phyloP scores from a whole-genome alignment of 805 yeast genomes.

The Candida oleophila region DNA sequence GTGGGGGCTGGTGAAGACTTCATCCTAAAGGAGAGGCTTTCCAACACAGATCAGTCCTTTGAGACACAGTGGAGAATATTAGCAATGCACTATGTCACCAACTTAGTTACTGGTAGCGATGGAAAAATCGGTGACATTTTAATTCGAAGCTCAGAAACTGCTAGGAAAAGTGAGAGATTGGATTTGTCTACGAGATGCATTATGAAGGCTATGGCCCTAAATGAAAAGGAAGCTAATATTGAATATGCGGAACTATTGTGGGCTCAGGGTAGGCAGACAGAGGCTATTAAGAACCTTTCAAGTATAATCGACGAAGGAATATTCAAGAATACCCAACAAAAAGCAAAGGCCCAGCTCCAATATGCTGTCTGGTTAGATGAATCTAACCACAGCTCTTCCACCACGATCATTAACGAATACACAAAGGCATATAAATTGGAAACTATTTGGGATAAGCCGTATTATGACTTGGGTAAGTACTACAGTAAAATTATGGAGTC shows the following conservation, averaged over 20 bases:
- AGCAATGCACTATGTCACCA: slow-evolving; percentile 55
- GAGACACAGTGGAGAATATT: slow-evolving; percentile 59
- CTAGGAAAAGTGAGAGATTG: slow-evolving; percentile 65
- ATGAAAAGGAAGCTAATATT: slow-evolving; percentile 51
- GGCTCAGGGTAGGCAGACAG: slow-evolving; percentile 84
- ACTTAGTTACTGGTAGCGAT: slow-evolving; percentile 7
- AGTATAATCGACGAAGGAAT: slow-evolving; percentile 31
- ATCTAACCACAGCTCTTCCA: slow-evolving; percentile 80
- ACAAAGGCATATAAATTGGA: slow-evolving; percentile 54
- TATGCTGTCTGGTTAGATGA: slow-evolving; percentile 87
- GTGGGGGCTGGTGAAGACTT: slow-evolving; percentile 9
- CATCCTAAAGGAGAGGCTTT: slow-evolving; percentile 26
- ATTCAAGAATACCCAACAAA: slow-evolving; percentile 15
- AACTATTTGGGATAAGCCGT: slow-evolving; percentile 71
- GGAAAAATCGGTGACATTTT: slow-evolving; percentile 49
- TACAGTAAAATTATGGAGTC: slow-evolving; percentile 76
- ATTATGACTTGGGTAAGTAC: slow-evolving; percentile 76
- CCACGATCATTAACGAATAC: slow-evolving; percentile 70
- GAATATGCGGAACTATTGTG: slow-evolving; percentile 83
- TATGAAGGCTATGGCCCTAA: slow-evolving; percentile 53
- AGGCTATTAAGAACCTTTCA: slow-evolving; percentile 70
- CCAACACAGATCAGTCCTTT: slow-evolving; percentile 45
- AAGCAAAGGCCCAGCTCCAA: slow-evolving; percentile 58
- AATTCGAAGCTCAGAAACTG: slow-evolving; percentile 58
- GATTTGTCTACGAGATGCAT: slow-evolving; percentile 72